A percentile compares a stretch with the other conserved stretches of the same genome.
Conservation (phyloP, 176 grass and related monocot species). For the Dendrocalamus sinicus region DNA sequence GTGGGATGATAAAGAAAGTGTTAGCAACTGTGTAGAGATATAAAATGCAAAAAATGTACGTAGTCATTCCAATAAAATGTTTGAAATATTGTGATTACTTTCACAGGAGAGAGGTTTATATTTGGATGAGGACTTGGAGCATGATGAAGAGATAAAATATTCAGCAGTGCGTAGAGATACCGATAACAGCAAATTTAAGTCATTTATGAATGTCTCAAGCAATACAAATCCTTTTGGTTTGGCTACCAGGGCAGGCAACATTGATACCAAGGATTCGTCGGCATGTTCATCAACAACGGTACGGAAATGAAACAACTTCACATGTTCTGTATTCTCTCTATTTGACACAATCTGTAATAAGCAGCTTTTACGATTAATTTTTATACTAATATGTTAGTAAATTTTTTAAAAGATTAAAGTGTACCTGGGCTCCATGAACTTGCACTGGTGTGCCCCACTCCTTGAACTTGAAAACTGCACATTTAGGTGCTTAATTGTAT, state of each 20-base stretch:
- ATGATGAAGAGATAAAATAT: slow-evolving; percentile 95
- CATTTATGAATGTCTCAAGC: slow-evolving; percentile 28
- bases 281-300: slow-evolving; percentile 43
- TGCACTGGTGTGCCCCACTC: background rate
- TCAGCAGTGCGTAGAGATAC: slow-evolving; percentile 80
- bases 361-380: background rate
- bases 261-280: slow-evolving; percentile 31
- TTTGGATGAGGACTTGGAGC: slow-evolving; percentile 72
- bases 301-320: background rate
- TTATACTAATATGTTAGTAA: slow-evolving; percentile 11
- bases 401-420: background rate
- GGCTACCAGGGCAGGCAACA: slow-evolving; percentile 38
- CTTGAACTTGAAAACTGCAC: background rate
- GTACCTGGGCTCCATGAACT: background rate
- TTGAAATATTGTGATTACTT: slow-evolving; percentile 30
- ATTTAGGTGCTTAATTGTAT: background rate
- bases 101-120: slow-evolving; percentile 85
- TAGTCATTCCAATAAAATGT: slow-evolving; percentile 25
- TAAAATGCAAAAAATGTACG: background rate
- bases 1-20: slow-evolving; percentile 16
- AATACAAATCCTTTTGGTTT: slow-evolving; percentile 32
- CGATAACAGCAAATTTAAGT: slow-evolving; percentile 52
- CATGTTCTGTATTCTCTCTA: background rate
- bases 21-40: background rate
- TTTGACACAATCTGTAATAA: background rate